phyloP scores from a whole-genome alignment of 2,329 filamentous ascomycete species.

The Cadophora sp. region DNA sequence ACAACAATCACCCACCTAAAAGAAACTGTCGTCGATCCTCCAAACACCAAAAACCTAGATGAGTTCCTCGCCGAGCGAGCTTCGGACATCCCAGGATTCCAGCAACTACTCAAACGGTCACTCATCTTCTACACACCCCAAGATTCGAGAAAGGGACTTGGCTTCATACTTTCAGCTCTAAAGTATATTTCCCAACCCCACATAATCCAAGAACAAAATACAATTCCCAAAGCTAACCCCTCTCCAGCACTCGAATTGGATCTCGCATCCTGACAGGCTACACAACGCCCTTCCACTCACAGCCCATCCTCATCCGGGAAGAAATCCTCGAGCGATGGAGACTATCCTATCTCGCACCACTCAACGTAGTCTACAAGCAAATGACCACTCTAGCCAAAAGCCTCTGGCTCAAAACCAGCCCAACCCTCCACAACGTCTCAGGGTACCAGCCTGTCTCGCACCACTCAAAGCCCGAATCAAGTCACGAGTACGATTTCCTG shows the following conservation, averaged over 20 bases:
- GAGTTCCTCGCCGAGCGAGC: slow-evolving; percentile 60
- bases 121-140: slow-evolving; percentile 45
- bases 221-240: slow-evolving; percentile 1
- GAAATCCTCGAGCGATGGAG: slow-evolving; percentile 68
- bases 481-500: slow-evolving; percentile 45
- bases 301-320: slow-evolving; percentile 66
- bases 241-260: slow-evolving; percentile 63
- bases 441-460: slow-evolving; percentile 64
- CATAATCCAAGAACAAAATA: not conserved
- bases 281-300: slow-evolving; percentile 64
- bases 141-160: slow-evolving; percentile 40
- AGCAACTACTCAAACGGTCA: slow-evolving; percentile 54
- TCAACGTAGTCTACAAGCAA: slow-evolving; percentile 62
- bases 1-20: slow-evolving; percentile 51
- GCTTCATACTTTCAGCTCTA: slow-evolving; percentile 40
- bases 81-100: slow-evolving; percentile 59
- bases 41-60: slow-evolving; percentile 53
- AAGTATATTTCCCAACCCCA: slow-evolving; percentile 33
- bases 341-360: slow-evolving; percentile 59
- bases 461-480: slow-evolving; percentile 47
- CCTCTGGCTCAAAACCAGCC: slow-evolving; percentile 55
- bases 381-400: slow-evolving; percentile 59
- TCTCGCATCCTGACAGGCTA: slow-evolving; percentile 72
- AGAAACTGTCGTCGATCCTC: slow-evolving; percentile 48
- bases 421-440: slow-evolving; percentile 57